Conservation (phyloP, 139 green algal species). For the Zygnema circumcarinatum region DNA sequence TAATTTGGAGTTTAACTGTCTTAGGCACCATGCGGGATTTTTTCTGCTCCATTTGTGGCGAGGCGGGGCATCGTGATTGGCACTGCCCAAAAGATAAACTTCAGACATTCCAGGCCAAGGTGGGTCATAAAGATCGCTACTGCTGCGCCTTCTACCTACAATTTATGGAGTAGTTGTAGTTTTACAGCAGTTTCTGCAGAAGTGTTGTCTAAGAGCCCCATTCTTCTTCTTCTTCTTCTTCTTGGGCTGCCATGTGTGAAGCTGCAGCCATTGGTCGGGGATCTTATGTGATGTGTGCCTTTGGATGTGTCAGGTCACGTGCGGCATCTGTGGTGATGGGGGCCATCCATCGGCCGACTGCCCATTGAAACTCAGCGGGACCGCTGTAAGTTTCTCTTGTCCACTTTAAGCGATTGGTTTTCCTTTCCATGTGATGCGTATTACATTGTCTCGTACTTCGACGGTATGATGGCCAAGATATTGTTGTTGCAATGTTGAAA, state of each 20-base stretch:
- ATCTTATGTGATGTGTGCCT: background rate
- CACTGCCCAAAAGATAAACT: constrained; percentile 57
- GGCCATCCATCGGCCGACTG: constrained; percentile 56
- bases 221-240: background rate
- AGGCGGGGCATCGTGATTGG: constrained; percentile 43
- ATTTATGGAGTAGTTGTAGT: constrained; percentile 1
- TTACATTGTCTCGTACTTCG: too few relatives aligned
- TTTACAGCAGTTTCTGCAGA: too few relatives aligned
- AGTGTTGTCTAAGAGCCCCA: background rate
- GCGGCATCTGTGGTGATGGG: constrained; percentile 53
- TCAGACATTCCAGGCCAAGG: constrained; percentile 51
- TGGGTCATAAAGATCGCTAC: constrained; percentile 2
- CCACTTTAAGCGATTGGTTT: too few relatives aligned
- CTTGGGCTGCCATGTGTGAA: background rate
- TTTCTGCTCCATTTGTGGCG: constrained; percentile 20
- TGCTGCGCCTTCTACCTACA: background rate
- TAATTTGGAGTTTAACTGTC: too few relatives aligned
- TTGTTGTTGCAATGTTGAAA: too few relatives aligned
- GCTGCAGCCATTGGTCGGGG: background rate
- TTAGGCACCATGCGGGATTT: constrained; percentile 48
- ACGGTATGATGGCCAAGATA: too few relatives aligned
- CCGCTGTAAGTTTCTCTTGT: background rate
- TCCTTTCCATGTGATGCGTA: too few relatives aligned
- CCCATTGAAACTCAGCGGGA: constrained; percentile 10
- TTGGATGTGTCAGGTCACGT: constrained; percentile 46